Base-by-base conservation (phyloP, 148 eudicot species). In the Polygonum maritimum region DNA sequence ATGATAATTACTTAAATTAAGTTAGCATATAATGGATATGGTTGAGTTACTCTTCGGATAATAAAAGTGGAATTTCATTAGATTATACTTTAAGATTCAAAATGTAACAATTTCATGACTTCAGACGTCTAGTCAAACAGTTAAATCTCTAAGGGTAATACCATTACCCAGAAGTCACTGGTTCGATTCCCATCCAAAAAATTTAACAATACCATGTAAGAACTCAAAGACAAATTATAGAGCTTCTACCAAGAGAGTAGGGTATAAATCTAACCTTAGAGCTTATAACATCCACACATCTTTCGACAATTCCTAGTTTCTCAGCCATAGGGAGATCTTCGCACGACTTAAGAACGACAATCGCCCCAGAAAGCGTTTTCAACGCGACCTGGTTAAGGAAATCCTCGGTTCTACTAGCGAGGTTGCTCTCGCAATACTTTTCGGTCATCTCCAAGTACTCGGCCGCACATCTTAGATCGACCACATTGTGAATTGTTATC, bases 381-480 rank as follows among this genome's bases (percentile, higher is more conserved):
- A 94, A 51, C 71, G 97, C 98, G 6, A 90, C 98, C 82, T 94
- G 97, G 44, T 72, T 55, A 0, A 95, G 88, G 78, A 92, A 95
- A 57, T 92, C 98, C 55, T 95, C 97, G 3, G 98, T 92, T 5
- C 98, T 87, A 9, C 85, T 81, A 2, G 90, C 92, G 26, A 95
- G 91, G 79, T 92, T 95, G 39, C 83, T 82, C 21, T 90, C 96
- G 19, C 89, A 88, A 60, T 81, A 95, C 48, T 84, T 83, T 52
- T 95, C 98, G 0, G 88, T 89, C 98, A 95, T 95, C 70, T 95
- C 86, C 48, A 92, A 82, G 77, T 86, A 92, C 85, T 95, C 97
- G 0, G 98, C 94, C 2, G 98, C 98, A 48, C 98, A 95, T 48
- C 96, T 81, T 0, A 95, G 91, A 19, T 92, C 92, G 3, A 91